phyloP scores from a whole-genome alignment of 2,329 filamentous ascomycete species.

The Pestalotiopsis sp. region DNA sequence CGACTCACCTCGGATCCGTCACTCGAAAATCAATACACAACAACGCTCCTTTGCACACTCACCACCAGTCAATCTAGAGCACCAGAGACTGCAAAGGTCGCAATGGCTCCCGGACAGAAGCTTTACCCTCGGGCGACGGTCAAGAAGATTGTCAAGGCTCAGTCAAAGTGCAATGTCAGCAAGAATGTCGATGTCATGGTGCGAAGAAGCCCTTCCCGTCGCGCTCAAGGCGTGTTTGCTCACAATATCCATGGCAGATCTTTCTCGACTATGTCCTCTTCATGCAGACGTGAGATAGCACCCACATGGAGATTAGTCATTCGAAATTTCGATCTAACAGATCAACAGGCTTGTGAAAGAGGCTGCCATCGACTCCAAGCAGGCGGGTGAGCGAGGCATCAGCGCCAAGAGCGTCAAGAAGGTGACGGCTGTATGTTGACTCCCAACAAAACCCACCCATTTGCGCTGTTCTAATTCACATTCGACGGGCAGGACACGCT shows the following conservation, averaged over 20 bases:
- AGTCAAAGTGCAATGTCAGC: slow-evolving; percentile 77
- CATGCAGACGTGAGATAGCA: slow-evolving; percentile 62
- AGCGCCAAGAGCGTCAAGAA: slow-evolving; percentile 78
- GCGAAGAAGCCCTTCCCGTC: slow-evolving; percentile 32
- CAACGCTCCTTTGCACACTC: not conserved
- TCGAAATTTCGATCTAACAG: not conserved
- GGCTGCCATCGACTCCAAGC: slow-evolving; percentile 75
- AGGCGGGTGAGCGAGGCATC: slow-evolving; percentile 72
- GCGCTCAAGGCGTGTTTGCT: slow-evolving; percentile 28
- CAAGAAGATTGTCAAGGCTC: slow-evolving; percentile 89
- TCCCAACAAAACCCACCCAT: not conserved
- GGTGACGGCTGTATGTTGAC: slow-evolving; percentile 68
- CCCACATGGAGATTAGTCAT: too few relatives aligned
- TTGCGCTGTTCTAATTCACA: not conserved
- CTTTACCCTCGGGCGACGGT: slow-evolving; percentile 83
- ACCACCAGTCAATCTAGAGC: not conserved
- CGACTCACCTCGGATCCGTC: not conserved
- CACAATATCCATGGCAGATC: slow-evolving; percentile 55
- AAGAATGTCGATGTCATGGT: slow-evolving; percentile 88
- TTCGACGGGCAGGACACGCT: slow-evolving; percentile 57
- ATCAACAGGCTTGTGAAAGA: slow-evolving; percentile 74
- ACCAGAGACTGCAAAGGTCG: not conserved
- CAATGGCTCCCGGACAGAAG: slow-evolving; percentile 69
- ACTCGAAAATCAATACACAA: not conserved
- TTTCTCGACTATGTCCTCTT: slow-evolving; percentile 86